These are phyloP conservation scores for Scytalidium lignicola DNA, from an alignment of 2,329 filamentous ascomycete species.

Conservation along the genomic window DNA sequence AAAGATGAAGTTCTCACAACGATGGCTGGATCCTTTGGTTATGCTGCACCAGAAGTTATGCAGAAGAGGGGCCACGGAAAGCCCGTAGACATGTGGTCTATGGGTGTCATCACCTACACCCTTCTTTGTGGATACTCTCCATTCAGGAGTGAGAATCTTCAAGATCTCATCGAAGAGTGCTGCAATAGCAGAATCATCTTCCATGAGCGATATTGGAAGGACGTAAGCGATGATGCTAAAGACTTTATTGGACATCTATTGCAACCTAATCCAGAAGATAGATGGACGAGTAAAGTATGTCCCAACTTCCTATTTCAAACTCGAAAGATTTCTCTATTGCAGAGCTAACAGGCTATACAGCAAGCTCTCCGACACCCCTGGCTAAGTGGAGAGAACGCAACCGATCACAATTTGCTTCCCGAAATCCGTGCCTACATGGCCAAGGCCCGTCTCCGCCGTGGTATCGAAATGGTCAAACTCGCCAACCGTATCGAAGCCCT, in stretches of 20 bases:
- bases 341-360: conserved; percentile 34
- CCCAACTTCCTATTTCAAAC: not conserved
- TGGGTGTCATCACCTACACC: conserved; percentile 98
- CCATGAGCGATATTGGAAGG: conserved; percentile 98
- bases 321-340: not conserved
- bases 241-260: conserved; percentile 83
- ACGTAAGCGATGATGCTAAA: conserved; percentile 92
- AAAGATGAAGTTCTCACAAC: conserved; percentile 90
- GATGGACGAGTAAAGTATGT: conserved; percentile 71
- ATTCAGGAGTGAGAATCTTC: conserved; percentile 90
- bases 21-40: conserved; percentile 98
- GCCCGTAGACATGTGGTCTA: conserved; percentile 98
- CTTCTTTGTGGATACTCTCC: conserved; percentile 97
- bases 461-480: conserved; percentile 94
- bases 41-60: conserved; percentile 98
- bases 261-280: conserved; percentile 69
- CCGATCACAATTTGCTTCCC: conserved; percentile 93
- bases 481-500: conserved; percentile 92
- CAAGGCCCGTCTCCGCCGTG: conserved; percentile 83
- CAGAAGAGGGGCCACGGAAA: conserved; percentile 96
- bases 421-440: conserved; percentile 95
- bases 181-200: conserved; percentile 79
- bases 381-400: conserved; percentile 87
- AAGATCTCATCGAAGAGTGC: conserved; percentile 93
- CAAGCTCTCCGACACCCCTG: conserved; percentile 77